Evolutionary conservation across 2,329 filamentous ascomycete genomes (phyloP).

Genomic region (Westerdykella aurantiaca): DNA sequence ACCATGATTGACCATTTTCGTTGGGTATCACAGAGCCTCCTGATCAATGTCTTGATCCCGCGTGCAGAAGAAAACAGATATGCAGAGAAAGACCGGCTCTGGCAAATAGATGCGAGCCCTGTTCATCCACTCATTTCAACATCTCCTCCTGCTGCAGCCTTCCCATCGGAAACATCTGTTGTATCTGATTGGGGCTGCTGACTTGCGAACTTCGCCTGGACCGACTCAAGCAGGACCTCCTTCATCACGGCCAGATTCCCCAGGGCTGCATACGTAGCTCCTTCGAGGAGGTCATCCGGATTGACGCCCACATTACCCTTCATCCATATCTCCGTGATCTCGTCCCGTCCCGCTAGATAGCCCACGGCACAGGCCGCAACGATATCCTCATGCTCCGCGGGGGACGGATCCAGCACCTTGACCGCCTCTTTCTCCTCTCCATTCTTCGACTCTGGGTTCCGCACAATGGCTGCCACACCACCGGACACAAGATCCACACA

Average conservation of each 20-base stretch:
- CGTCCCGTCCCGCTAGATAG: slow-evolving; percentile 79
- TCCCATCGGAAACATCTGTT: slow-evolving; percentile 14
- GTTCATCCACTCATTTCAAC: slow-evolving; percentile 32
- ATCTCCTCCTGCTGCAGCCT: slow-evolving; percentile 21
- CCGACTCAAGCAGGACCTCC: slow-evolving; percentile 54
- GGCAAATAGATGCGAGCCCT: too few species aligned
- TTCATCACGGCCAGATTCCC: slow-evolving; percentile 55
- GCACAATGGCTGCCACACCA: slow-evolving; percentile 77
- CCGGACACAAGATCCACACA: slow-evolving; percentile 87
- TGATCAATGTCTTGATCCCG: neutral
- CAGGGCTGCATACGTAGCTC: slow-evolving; percentile 57
- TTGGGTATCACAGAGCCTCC: neutral
- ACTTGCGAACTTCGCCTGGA: slow-evolving; percentile 27
- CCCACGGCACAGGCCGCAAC: slow-evolving; percentile 82
- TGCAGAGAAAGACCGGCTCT: too few species aligned
- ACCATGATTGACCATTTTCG: neutral
- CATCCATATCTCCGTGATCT: slow-evolving; percentile 91
- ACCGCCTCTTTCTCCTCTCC: slow-evolving; percentile 29
- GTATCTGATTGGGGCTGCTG: slow-evolving; percentile 7
- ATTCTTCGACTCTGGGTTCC: slow-evolving; percentile 19
- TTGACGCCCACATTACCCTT: slow-evolving; percentile 60
- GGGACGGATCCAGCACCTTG: slow-evolving; percentile 73
- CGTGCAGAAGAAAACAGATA: too few species aligned
- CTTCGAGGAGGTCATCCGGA: slow-evolving; percentile 54
- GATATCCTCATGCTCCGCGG: slow-evolving; percentile 71